Evolutionary conservation across 106 monocot genomes (phyloP), one percentile per base, ranked within the genome.

Genomic region (Platanthera guangdongensis): DNA sequence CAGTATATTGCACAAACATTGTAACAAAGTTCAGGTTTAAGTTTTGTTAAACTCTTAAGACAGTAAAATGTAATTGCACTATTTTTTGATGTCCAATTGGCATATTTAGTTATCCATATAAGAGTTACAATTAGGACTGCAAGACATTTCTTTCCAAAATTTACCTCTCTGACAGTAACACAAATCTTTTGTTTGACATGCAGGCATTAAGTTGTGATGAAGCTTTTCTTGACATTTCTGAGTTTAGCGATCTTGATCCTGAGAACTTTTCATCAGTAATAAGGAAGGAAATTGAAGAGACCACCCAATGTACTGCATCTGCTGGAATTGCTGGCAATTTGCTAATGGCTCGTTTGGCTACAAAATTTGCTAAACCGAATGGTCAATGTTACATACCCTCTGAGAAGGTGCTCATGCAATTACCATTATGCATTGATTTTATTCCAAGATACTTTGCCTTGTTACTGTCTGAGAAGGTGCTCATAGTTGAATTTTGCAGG

Each of bases 191-290:
- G 47, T 67, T 3, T 75, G 28, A 80, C 81, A 45, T 83, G 77
- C 79, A 96, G 96, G 94, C 97, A 62, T 45, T 97, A 69, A 97
- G 93, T 81, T 97, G 96, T 83, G 96, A 97, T 85, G 94, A 97
- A 83, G 97, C 94, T 55, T 97, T 89, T 82, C 75, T 97, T 48
- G 97, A 94, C 85, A 83, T 90, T 68, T 83, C 84, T 54, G 86
- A 76, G 45, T 77, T 63, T 76, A 30, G 60, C 7, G 60, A 73
- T 70, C 52, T 84, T 79, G 79, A 94, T 80, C 91, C 97, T 73
- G 87, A 91, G 76, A 50, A 81, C 70, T 47, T 97, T 75, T 86
- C 91, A 65, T 78, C 68, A 59, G 76, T 60, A 60, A 89, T 97
- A 71, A 87, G 97, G 52, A 82, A 85, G 70, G 94, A 97, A 80